Evolutionary conservation across 2,329 filamentous ascomycete species (phyloP).

Genomic region (Pyrenochaeta sp.): DNA sequence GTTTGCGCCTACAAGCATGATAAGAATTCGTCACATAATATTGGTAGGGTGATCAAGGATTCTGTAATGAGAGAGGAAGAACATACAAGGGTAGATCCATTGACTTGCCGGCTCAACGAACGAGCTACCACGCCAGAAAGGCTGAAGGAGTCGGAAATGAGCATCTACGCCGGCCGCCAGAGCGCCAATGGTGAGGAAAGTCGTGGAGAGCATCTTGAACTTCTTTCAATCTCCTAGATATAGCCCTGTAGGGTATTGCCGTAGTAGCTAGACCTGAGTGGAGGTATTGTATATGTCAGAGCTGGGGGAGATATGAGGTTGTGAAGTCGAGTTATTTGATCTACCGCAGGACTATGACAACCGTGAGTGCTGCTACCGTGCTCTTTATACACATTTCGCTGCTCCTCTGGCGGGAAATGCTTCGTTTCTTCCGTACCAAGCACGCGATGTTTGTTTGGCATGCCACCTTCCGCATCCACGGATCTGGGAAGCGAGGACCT

Average conservation of each 20-base stretch:
- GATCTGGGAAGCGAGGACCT: conserved; percentile 5
- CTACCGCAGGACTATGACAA: background rate
- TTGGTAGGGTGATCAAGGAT: background rate
- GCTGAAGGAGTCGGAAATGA: conserved; percentile 55
- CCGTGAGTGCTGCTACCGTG: conserved; percentile 7
- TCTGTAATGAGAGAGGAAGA: background rate
- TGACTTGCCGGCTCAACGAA: conserved; percentile 49
- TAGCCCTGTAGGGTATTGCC: background rate
- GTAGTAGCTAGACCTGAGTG: background rate
- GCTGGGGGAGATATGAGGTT: too few relatives aligned
- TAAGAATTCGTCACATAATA: background rate
- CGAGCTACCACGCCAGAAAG: conserved; percentile 54
- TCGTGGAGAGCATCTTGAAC: conserved; percentile 29
- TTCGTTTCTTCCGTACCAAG: conserved; percentile 7
- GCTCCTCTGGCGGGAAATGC: background rate
- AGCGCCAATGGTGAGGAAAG: conserved; percentile 28
- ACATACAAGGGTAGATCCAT: conserved; percentile 52
- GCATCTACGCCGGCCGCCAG: conserved; percentile 48
- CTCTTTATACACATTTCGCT: conserved; percentile 11
- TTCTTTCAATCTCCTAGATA: background rate
- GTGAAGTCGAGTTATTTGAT: too few relatives aligned
- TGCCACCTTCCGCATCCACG: conserved; percentile 5
- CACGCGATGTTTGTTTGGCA: conserved; percentile 4
- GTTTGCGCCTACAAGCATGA: conserved; percentile 46
- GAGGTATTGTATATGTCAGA: too few relatives aligned